Conservation (phyloP, 2,329 filamentous ascomycete species). For the Lachnellula hyalina region DNA sequence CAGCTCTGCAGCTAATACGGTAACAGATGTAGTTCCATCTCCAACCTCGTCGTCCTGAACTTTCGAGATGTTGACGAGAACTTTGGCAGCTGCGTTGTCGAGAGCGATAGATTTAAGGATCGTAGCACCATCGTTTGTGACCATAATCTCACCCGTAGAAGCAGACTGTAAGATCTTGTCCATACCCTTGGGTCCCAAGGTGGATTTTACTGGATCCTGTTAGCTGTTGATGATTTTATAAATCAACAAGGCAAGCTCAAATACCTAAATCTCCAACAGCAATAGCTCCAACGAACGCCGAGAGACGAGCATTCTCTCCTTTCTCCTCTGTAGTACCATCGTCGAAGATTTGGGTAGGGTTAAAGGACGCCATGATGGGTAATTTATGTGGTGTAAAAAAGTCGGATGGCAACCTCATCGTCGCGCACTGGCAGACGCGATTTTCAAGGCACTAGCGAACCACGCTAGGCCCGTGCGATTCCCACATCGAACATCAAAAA, state of each 20-base stretch:
- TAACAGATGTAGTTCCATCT: conserved; percentile 96
- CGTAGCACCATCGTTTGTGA: conserved; percentile 97
- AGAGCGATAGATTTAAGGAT: conserved; percentile 98
- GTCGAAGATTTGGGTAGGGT: conserved; percentile 96
- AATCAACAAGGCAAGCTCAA: conserved; percentile 3
- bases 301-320: conserved; percentile 96
- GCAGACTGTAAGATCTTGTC: conserved; percentile 62
- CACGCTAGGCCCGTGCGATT: background rate
- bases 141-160: conserved; percentile 96
- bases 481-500: background rate
- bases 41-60: conserved; percentile 98
- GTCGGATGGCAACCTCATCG: conserved; percentile 1
- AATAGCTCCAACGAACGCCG: conserved; percentile 97
- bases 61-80: conserved; percentile 98
- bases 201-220: conserved; percentile 72
- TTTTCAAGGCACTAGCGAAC: conserved; percentile 5
- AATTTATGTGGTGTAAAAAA: conserved; percentile 10
- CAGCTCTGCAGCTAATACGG: conserved; percentile 90
- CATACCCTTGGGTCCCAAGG: conserved; percentile 96
- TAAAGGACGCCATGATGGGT: conserved; percentile 50
- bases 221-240: conserved; percentile 5
- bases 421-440: conserved; percentile 8
- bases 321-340: conserved; percentile 97
- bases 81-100: conserved; percentile 97
- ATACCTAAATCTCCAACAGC: conserved; percentile 77